phyloP scores from a whole-genome alignment of 257 asterid species.

The Anisodus tanguticus region DNA sequence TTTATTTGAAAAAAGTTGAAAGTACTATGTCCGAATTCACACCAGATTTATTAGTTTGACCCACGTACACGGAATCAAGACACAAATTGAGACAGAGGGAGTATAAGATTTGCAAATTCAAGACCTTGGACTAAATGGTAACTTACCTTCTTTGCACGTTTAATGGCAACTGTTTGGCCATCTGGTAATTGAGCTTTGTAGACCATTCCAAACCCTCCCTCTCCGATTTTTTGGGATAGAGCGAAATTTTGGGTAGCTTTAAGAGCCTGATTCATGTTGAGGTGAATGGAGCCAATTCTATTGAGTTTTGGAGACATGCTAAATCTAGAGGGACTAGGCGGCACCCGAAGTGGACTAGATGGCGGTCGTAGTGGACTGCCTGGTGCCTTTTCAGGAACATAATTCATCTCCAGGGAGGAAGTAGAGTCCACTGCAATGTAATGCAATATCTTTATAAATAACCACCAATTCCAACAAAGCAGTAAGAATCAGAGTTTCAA shows the following conservation, averaged over 20 bases:
- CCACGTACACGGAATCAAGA: too few species aligned
- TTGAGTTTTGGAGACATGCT: constrained; percentile 88
- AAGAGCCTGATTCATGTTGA: constrained; percentile 67
- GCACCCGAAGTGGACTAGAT: constrained; percentile 75
- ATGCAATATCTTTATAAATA: constrained; percentile 23
- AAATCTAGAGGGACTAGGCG: constrained; percentile 94
- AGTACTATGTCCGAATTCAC: too few species aligned
- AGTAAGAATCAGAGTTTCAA: not conserved
- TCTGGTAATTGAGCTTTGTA: constrained; percentile 86
- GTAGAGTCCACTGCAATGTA: constrained; percentile 63
- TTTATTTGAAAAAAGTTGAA: too few species aligned
- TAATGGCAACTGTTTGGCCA: constrained; percentile 86
- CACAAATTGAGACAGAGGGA: too few species aligned
- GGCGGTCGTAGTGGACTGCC: constrained; percentile 80
- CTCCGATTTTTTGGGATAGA: constrained; percentile 66
- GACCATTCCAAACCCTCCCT: constrained; percentile 94
- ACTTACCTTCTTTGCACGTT: constrained; percentile 92
- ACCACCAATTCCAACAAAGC: constrained; percentile 1
- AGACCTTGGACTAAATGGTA: not conserved
- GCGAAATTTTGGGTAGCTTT: constrained; percentile 85
- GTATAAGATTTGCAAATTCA: constrained; percentile 27
- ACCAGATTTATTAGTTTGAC: too few species aligned
- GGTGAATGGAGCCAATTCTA: constrained; percentile 85
- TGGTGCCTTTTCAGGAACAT: constrained; percentile 57
- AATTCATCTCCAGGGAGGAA: constrained; percentile 64